Percentiles rank a stretch among this genome's conserved stretches.
phyloP scores from a whole-genome alignment of 805 yeast genomes.

The Yamadazyma insecticola region DNA sequence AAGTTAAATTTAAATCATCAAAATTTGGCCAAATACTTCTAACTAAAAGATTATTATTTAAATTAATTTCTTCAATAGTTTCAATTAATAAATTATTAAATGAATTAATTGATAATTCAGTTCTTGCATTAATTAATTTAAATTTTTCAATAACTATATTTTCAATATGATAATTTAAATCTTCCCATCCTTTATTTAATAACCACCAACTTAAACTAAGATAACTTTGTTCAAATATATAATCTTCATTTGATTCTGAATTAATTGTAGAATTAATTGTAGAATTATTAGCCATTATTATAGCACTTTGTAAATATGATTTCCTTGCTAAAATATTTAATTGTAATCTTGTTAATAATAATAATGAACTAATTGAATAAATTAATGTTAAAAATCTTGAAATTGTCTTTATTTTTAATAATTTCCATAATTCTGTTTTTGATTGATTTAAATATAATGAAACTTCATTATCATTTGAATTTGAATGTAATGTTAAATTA shows the following conservation, averaged over 20 bases:
- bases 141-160: conserved; percentile 57
- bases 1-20: conserved; percentile 40
- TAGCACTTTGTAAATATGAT: conserved; percentile 76
- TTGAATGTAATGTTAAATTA: conserved; percentile 27
- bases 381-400: conserved; percentile 68
- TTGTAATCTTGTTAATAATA: conserved; percentile 80
- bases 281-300: conserved; percentile 53
- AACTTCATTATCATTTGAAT: conserved; percentile 16
- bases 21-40: conserved; percentile 34
- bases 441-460: conserved; percentile 23
- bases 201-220: conserved; percentile 93
- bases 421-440: conserved; percentile 69
- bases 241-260: conserved; percentile 30
- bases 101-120: conserved; percentile 61
- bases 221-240: conserved; percentile 73
- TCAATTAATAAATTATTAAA: conserved; percentile 36
- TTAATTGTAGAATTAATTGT: conserved; percentile 8
- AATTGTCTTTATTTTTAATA: conserved; percentile 68
- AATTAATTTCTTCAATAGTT: conserved; percentile 18
- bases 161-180: conserved; percentile 50
- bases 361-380: conserved; percentile 63
- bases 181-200: conserved; percentile 77
- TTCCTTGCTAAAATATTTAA: conserved; percentile 83
- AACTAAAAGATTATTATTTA: conserved; percentile 12
- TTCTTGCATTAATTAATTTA: conserved; percentile 62